phyloP scores from a whole-genome alignment of 208 protist species.

The Trypanosoma lewisi region DNA sequence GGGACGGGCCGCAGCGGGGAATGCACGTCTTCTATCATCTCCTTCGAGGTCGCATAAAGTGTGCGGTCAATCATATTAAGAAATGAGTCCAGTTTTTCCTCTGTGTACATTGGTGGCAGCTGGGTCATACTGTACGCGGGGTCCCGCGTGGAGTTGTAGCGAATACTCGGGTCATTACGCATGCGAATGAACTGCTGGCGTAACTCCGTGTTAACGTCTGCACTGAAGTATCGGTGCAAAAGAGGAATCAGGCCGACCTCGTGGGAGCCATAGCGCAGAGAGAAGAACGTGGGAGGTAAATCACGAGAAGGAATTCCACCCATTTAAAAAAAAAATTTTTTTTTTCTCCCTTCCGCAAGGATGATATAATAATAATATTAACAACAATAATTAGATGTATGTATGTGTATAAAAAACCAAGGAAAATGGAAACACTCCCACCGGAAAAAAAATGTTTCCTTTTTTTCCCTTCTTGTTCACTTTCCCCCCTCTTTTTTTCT shows the following conservation, averaged over 20 bases:
- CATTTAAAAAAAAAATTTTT: slow-evolving; percentile 27
- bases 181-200: slow-evolving; percentile 61
- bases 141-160: slow-evolving; percentile 62
- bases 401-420: no score
- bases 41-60: slow-evolving; percentile 45
- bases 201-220: slow-evolving; percentile 33
- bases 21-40: slow-evolving; percentile 37
- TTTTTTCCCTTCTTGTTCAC: neutral
- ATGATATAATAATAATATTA: slow-evolving; percentile 9
- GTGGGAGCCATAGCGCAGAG: slow-evolving; percentile 71
- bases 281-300: slow-evolving; percentile 41
- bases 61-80: slow-evolving; percentile 46
- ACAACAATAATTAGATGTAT: no score
- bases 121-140: slow-evolving; percentile 35
- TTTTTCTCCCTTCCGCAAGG: neutral
- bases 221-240: slow-evolving; percentile 41
- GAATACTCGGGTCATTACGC: slow-evolving; percentile 71
- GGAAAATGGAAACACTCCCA: neutral
- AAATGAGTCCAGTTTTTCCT: slow-evolving; percentile 46
- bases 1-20: slow-evolving; percentile 45
- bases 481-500: neutral
- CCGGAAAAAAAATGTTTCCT: no score
- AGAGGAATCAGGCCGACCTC: slow-evolving; percentile 70
- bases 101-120: slow-evolving; percentile 43
- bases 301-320: slow-evolving; percentile 55